Evolutionary conservation across 2,329 filamentous ascomycete genomes (phyloP).

Genomic region (Fusarium praegraminearum): DNA sequence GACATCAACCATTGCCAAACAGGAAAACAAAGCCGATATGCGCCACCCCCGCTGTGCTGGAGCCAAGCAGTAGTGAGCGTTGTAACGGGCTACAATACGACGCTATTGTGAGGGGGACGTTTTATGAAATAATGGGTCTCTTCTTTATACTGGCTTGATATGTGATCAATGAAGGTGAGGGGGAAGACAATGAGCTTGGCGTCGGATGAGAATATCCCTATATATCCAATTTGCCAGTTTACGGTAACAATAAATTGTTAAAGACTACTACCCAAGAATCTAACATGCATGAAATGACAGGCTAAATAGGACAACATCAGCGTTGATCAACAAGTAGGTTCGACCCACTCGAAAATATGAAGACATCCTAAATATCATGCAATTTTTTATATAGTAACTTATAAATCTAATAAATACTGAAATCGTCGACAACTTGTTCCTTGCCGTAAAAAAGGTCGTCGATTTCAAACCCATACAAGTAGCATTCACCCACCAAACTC

Average conservation of each 20-base stretch:
- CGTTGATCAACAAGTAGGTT: neutral
- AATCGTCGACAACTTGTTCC: constrained; percentile 12
- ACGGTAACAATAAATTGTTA: neutral
- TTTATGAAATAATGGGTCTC: neutral
- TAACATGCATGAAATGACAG: neutral
- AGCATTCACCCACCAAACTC: constrained; percentile 18
- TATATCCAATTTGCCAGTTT: neutral
- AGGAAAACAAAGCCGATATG: constrained; percentile 1
- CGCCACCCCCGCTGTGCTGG: constrained; percentile 1
- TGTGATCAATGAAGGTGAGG: no score
- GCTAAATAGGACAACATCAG: neutral
- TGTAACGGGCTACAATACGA: neutral
- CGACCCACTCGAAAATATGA: neutral
- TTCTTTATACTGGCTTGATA: neutral
- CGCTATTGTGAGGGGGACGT: neutral
- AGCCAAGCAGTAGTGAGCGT: neutral
- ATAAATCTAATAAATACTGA: neutral
- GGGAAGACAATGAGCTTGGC: neutral
- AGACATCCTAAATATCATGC: neutral
- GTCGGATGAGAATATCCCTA: neutral
- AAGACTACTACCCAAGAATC: neutral
- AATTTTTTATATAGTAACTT: neutral
- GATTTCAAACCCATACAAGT: constrained; percentile 15
- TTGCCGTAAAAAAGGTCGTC: constrained; percentile 7
- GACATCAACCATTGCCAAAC: constrained; percentile 2